These are phyloP conservation scores for Dryas integrifolia DNA, from an alignment of 331 rosid genomes.

Conservation along the genomic window DNA sequence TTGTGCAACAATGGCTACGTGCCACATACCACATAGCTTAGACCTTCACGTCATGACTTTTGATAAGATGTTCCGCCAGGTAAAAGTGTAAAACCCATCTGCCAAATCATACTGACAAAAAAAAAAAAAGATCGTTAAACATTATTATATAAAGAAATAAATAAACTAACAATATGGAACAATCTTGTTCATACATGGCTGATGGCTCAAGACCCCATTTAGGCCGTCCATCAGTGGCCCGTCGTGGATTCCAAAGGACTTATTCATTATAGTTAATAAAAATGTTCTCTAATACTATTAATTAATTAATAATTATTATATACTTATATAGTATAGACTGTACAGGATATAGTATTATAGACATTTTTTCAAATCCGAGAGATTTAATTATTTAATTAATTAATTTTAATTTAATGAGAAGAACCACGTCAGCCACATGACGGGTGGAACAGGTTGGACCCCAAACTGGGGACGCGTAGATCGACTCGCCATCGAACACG, in stretches of 20 bases:
- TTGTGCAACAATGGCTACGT: neutral
- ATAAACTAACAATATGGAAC: neutral
- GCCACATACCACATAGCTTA: neutral
- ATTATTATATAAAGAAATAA: neutral
- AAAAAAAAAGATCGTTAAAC: neutral
- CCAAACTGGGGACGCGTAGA: constrained; percentile 45
- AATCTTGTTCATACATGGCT: constrained; percentile 22
- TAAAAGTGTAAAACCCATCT: neutral
- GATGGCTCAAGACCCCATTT: constrained; percentile 22
- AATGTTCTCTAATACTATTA: neutral
- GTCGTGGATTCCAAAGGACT: constrained; percentile 54
- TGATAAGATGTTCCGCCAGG: neutral
- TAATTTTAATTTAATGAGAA: constrained; percentile 4
- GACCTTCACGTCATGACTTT: neutral
- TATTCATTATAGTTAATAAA: constrained; percentile 38
- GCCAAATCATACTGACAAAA: neutral
- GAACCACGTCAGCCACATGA: constrained; percentile 71
- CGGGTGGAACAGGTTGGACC: constrained; percentile 43
- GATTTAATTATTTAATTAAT: neutral
- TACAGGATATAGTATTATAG: neutral
- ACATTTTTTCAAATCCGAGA: neutral
- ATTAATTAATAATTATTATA: no score
- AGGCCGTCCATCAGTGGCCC: constrained; percentile 17
- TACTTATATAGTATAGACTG: no score
- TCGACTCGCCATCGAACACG: constrained; percentile 43